phyloP scores from a whole-genome alignment of 495 filamentous ascomycete species.

The Haplographium delicatum region DNA sequence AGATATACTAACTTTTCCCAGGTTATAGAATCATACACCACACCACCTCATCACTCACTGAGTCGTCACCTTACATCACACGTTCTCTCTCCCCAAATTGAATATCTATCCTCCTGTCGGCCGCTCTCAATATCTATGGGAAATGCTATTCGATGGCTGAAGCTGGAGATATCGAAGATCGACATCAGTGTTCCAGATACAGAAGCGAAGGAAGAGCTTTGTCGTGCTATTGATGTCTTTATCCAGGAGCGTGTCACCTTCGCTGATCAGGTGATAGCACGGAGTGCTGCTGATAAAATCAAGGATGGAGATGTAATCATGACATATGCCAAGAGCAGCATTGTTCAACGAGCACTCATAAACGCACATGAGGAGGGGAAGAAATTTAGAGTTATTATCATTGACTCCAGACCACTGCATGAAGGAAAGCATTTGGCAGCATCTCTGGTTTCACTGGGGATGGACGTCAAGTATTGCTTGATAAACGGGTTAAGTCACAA shows the following conservation, averaged over 20 bases:
- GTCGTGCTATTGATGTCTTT: conserved; percentile 79
- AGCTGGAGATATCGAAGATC: conserved; percentile 78
- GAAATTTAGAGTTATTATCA: conserved; percentile 75
- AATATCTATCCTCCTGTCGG: conserved; percentile 85
- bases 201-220: conserved; percentile 69
- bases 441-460: conserved; percentile 57
- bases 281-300: conserved; percentile 64
- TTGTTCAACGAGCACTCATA: conserved; percentile 74
- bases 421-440: conserved; percentile 73
- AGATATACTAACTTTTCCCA: conserved; percentile 28
- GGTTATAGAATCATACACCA: conserved; percentile 89
- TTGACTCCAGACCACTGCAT: conserved; percentile 77
- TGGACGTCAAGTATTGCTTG: conserved; percentile 75
- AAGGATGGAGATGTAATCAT: conserved; percentile 74
- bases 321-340: conserved; percentile 82
- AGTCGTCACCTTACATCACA: conserved; percentile 90
- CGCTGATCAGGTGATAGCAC: conserved; percentile 78
- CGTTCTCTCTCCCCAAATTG: conserved; percentile 87
- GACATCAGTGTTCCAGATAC: conserved; percentile 76
- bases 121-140: conserved; percentile 92
- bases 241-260: conserved; percentile 85
- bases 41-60: conserved; percentile 74
- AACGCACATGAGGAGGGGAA: conserved; percentile 63
- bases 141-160: conserved; percentile 91
- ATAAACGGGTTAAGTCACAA: conserved; percentile 68